These are phyloP conservation scores for Prosopis cineraria DNA, from an alignment of 306 rosid species.

Conservation along the genomic window DNA sequence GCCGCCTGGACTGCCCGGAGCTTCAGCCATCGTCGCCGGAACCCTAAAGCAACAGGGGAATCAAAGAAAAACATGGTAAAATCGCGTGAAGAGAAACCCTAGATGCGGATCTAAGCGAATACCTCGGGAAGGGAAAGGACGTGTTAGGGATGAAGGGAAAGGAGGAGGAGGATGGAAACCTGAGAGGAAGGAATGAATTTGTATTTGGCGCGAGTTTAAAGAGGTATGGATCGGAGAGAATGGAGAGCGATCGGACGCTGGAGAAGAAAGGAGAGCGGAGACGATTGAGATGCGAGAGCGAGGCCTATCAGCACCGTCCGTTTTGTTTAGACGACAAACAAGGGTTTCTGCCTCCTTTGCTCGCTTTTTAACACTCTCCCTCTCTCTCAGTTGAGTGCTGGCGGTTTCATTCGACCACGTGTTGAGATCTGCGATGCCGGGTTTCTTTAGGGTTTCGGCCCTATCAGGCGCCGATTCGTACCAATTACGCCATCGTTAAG, in stretches of 20 bases:
- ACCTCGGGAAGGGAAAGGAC: neutral
- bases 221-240: slow-evolving; percentile 45
- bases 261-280: slow-evolving; percentile 69
- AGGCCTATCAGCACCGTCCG: slow-evolving; percentile 86
- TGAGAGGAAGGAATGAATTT: slow-evolving; percentile 24
- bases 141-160: neutral
- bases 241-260: slow-evolving; percentile 81
- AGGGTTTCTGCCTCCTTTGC: neutral
- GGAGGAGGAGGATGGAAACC: slow-evolving; percentile 8
- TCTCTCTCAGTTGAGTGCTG: neutral
- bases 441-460: neutral
- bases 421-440: neutral
- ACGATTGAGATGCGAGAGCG: slow-evolving; percentile 67
- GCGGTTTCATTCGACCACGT: slow-evolving; percentile 25
- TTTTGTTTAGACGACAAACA: slow-evolving; percentile 29
- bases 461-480: neutral
- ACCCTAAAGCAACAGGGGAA: slow-evolving; percentile 45
- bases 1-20: slow-evolving; percentile 75
- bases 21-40: slow-evolving; percentile 62
- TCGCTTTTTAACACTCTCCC: neutral
- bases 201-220: slow-evolving; percentile 62
- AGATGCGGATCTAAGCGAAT: slow-evolving; percentile 19
- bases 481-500: neutral
- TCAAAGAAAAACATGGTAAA: slow-evolving; percentile 33
- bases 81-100: slow-evolving; percentile 35